phyloP scores from a whole-genome alignment of 106 monocot genomes.

The Narthecium ossifragum region DNA sequence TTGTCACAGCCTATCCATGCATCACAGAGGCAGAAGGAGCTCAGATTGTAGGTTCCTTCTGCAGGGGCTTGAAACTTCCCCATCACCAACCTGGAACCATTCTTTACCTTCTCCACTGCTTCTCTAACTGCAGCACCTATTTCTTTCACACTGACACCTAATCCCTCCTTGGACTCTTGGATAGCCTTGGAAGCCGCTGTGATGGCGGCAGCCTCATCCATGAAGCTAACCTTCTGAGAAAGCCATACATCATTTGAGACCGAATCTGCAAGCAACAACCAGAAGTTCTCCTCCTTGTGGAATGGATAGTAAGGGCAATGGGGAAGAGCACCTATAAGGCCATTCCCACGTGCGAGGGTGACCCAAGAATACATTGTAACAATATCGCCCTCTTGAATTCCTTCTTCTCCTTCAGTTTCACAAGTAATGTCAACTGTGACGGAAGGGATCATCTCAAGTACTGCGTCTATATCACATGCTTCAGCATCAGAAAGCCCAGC shows the following conservation, averaged over 20 bases:
- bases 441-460: constrained; percentile 82
- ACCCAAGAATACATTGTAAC: constrained; percentile 94
- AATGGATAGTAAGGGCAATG: constrained; percentile 79
- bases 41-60: constrained; percentile 70
- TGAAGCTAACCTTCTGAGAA: constrained; percentile 89
- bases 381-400: constrained; percentile 89
- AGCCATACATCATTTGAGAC: constrained; percentile 81
- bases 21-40: constrained; percentile 69
- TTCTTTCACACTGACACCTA: constrained; percentile 69
- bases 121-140: constrained; percentile 51
- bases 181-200: constrained; percentile 78
- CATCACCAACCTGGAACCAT: constrained; percentile 77
- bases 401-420: constrained; percentile 95
- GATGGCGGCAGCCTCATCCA: constrained; percentile 72
- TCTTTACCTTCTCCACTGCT: constrained; percentile 81
- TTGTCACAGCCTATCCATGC: constrained; percentile 84
- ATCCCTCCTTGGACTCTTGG: constrained; percentile 67
- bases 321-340: constrained; percentile 62
- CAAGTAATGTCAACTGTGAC: constrained; percentile 66
- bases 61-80: constrained; percentile 86
- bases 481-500: constrained; percentile 59
- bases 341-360: constrained; percentile 53
- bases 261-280: constrained; percentile 77
- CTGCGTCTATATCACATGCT: constrained; percentile 52
- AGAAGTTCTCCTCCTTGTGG: constrained; percentile 89